Percentiles rank a stretch among this genome's conserved stretches.
Conservation (phyloP, 106 monocot species). For the Dendrobium catenatum region DNA sequence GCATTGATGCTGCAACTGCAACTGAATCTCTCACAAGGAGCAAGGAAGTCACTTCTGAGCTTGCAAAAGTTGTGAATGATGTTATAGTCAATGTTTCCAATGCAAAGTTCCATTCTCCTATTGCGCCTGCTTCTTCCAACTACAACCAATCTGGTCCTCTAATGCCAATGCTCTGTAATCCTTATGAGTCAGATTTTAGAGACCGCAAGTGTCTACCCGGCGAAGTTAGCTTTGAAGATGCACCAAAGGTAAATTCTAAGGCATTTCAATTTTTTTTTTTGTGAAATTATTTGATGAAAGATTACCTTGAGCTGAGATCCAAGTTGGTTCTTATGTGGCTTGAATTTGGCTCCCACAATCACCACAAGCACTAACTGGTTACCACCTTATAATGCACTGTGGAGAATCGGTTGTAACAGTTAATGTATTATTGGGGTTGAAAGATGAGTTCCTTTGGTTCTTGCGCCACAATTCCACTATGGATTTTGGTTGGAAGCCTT, state of each 20-base stretch:
- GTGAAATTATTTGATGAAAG: not conserved
- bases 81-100: slow-evolving; percentile 61
- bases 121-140: slow-evolving; percentile 26
- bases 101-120: slow-evolving; percentile 35
- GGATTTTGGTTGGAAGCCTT: too few species aligned
- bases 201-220: slow-evolving; percentile 33
- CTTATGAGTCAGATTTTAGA: slow-evolving; percentile 42
- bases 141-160: slow-evolving; percentile 82
- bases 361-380: too few species aligned
- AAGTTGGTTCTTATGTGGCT: not conserved
- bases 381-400: too few species aligned
- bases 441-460: too few species aligned
- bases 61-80: slow-evolving; percentile 59
- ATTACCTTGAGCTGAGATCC: not conserved
- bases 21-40: slow-evolving; percentile 55
- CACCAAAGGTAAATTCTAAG: slow-evolving; percentile 38
- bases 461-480: too few species aligned
- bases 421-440: too few species aligned
- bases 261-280: not conserved
- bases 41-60: slow-evolving; percentile 55
- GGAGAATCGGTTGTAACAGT: too few species aligned
- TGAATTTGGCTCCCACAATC: not conserved
- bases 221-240: slow-evolving; percentile 58
- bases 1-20: slow-evolving; percentile 69
- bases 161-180: slow-evolving; percentile 74